Percentiles rank a stretch among this genome's conserved stretches.
phyloP scores from a whole-genome alignment of 2,329 filamentous ascomycete genomes.

The Pestalotiopsis sp. region DNA sequence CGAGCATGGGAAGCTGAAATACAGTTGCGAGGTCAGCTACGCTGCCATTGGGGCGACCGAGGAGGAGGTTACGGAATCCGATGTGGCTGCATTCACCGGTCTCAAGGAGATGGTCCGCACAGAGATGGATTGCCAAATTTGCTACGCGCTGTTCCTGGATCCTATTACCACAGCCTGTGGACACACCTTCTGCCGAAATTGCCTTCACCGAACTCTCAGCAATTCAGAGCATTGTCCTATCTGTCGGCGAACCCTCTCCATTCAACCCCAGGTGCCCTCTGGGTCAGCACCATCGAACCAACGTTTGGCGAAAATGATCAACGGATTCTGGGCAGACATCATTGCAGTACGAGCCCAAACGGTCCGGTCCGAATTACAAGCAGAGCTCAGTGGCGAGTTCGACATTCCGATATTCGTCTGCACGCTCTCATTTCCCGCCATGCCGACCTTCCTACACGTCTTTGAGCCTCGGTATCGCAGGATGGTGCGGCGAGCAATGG shows the following conservation, averaged over 20 bases:
- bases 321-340: constrained; percentile 70
- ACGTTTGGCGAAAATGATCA: constrained; percentile 64
- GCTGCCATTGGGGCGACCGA: constrained; percentile 30
- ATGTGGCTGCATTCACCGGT: constrained; percentile 53
- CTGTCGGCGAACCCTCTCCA: constrained; percentile 68
- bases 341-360: constrained; percentile 60
- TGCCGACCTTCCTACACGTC: constrained; percentile 87
- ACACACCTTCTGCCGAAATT: constrained; percentile 85
- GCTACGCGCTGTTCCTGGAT: constrained; percentile 79
- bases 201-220: constrained; percentile 75
- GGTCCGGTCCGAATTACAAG: constrained; percentile 59
- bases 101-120: constrained; percentile 64
- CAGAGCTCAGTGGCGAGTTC: constrained; percentile 52
- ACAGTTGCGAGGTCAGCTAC: constrained; percentile 31
- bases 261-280: constrained; percentile 46
- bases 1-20: constrained; percentile 34
- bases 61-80: constrained; percentile 37
- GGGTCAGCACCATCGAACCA: constrained; percentile 59
- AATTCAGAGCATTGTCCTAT: constrained; percentile 79
- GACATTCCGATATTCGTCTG: constrained; percentile 79
- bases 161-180: constrained; percentile 85
- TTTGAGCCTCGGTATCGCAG: constrained; percentile 89
- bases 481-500: constrained; percentile 82
- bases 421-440: constrained; percentile 77
- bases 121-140: constrained; percentile 88